These are phyloP conservation scores for Gossypium gossypioides DNA, from an alignment of 441 rosid genomes.

Conservation along the genomic window DNA sequence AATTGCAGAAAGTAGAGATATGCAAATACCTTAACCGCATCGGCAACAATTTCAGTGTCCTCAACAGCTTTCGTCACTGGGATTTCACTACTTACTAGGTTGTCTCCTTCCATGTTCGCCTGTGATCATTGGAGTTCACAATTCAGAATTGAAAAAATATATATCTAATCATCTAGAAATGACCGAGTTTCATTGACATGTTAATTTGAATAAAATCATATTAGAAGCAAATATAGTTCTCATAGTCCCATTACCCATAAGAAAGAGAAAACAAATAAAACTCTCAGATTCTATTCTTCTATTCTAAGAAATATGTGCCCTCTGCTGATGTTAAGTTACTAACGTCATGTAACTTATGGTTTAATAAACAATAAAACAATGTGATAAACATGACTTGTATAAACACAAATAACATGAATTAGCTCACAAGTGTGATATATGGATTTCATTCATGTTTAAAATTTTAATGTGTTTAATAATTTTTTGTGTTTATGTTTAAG, in stretches of 20 bases:
- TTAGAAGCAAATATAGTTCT: background rate
- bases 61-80: slow-evolving; percentile 39
- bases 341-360: background rate
- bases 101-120: slow-evolving; percentile 51
- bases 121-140: slow-evolving; percentile 6
- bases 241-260: background rate
- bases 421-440: background rate
- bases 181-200: background rate
- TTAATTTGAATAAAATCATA: background rate
- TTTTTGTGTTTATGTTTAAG: background rate
- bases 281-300: background rate
- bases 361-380: background rate
- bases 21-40: slow-evolving; percentile 43
- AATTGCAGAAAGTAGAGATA: slow-evolving; percentile 1
- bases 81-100: slow-evolving; percentile 37
- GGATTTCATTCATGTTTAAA: background rate
- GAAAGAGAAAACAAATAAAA: background rate
- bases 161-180: background rate
- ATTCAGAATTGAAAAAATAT: background rate
- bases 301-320: background rate
- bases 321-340: background rate
- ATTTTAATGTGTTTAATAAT: background rate
- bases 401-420: background rate
- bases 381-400: background rate
- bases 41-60: slow-evolving; percentile 29